Evolutionary conservation across 2,329 filamentous ascomycete genomes (phyloP).

Genomic region (Clonostachys rhizophaga): DNA sequence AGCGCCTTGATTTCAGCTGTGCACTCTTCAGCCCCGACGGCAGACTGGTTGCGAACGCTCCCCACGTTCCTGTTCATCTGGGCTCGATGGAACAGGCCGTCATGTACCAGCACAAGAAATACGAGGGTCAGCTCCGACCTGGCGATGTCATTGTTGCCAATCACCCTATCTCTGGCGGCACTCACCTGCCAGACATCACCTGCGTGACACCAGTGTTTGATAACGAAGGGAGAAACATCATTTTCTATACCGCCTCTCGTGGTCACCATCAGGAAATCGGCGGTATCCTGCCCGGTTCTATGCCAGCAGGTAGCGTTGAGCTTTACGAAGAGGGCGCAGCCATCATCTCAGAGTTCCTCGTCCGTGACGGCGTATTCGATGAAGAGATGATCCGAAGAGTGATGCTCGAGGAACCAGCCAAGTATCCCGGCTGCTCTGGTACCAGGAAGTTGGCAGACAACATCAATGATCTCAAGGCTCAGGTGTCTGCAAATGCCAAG

Average conservation of each 20-base stretch:
- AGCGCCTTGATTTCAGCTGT: slow-evolving; percentile 35
- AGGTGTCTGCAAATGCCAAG: slow-evolving; percentile 80
- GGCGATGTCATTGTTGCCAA: slow-evolving; percentile 33
- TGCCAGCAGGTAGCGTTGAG: slow-evolving; percentile 32
- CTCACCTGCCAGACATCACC: slow-evolving; percentile 32
- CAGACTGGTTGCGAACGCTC: slow-evolving; percentile 32
- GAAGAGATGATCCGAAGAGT: slow-evolving; percentile 14
- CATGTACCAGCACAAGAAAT: slow-evolving; percentile 25
- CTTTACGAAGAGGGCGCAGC: slow-evolving; percentile 37
- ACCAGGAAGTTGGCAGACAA: slow-evolving; percentile 72
- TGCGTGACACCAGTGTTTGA: slow-evolving; percentile 32
- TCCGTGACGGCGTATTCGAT: slow-evolving; percentile 26
- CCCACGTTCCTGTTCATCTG: slow-evolving; percentile 33
- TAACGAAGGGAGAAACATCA: slow-evolving; percentile 28
- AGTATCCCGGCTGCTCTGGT: slow-evolving; percentile 39
- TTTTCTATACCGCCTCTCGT: slow-evolving; percentile 29
- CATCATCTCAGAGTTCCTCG: slow-evolving; percentile 28
- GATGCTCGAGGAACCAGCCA: slow-evolving; percentile 58
- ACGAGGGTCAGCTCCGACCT: slow-evolving; percentile 19
- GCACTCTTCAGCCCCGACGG: slow-evolving; percentile 34
- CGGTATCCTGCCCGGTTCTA: slow-evolving; percentile 28
- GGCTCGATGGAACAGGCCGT: slow-evolving; percentile 34
- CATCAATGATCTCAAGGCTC: slow-evolving; percentile 79
- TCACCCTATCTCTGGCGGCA: slow-evolving; percentile 29
- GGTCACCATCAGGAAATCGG: slow-evolving; percentile 33